Conservation (phyloP, 139 green algal genomes). For the Volvox africanus region DNA sequence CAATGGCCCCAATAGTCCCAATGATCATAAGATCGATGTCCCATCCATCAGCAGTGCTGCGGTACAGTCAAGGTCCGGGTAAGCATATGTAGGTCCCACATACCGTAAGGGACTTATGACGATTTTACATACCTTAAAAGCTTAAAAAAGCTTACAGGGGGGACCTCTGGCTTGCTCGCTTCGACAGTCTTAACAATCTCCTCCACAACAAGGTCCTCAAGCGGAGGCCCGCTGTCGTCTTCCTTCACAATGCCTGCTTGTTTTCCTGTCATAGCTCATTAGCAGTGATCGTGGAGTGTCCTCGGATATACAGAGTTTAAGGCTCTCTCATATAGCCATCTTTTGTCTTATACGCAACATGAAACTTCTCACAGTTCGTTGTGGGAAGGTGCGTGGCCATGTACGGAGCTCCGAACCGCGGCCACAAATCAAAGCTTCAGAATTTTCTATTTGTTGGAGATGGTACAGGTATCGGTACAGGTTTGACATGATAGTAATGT, state of each 20-base stretch:
- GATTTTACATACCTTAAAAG: not conserved
- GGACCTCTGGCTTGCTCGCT: not conserved
- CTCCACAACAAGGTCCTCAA: conserved; percentile 1
- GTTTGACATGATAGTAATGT: no score
- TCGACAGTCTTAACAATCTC: not conserved
- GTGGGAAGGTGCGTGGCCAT: no score
- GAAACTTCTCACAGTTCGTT: no score
- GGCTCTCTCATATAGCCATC: no score
- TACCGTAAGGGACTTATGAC: not conserved
- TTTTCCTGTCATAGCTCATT: not conserved
- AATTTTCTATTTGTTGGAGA: no score
- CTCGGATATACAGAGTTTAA: no score
- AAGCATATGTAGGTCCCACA: not conserved
- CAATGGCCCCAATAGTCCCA: conserved; percentile 47
- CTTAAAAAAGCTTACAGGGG: conserved; percentile 14
- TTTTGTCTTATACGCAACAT: no score
- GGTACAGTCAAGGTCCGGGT: not conserved
- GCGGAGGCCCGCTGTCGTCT: not conserved
- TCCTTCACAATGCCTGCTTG: not conserved
- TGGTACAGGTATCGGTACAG: no score
- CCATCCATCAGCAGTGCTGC: conserved; percentile 55
- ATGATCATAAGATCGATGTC: conserved; percentile 55
- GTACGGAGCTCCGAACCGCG: no score
- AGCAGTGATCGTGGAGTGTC: no score
- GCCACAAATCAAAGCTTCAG: no score